phyloP scores from a whole-genome alignment of 2,329 filamentous ascomycete species.

The Claviceps fusiformis region DNA sequence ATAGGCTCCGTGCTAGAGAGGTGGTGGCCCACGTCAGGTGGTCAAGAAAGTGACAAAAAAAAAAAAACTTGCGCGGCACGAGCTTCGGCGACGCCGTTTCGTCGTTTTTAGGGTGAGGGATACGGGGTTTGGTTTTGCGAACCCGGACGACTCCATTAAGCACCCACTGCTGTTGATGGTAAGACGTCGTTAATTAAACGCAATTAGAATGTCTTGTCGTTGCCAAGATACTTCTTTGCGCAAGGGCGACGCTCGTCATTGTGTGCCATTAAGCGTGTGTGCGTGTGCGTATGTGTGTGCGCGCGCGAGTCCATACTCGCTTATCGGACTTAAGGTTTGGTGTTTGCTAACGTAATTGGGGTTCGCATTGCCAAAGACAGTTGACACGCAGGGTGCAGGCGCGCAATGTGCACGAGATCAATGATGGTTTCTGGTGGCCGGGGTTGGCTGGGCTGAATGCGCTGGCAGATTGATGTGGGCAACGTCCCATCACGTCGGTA shows the following conservation, averaged over 20 bases:
- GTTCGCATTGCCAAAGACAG: neutral
- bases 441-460: neutral
- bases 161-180: neutral
- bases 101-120: neutral
- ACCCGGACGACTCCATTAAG: neutral
- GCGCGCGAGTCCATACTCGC: conserved; percentile 2
- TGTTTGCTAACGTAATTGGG: neutral
- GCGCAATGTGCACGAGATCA: neutral
- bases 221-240: neutral
- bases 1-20: neutral
- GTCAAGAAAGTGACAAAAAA: neutral
- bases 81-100: neutral
- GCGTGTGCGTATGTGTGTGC: neutral
- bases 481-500: conserved; percentile 2
- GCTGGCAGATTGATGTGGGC: neutral
- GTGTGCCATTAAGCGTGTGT: too few relatives aligned
- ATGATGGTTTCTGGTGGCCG: neutral
- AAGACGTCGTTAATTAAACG: neutral
- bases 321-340: conserved; percentile 3
- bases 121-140: neutral
- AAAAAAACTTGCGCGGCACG: neutral
- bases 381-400: neutral
- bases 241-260: too few relatives aligned
- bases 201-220: neutral
- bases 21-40: neutral